Percentiles rank a stretch among this genome's conserved stretches.
Conservation (phyloP, 179 eudicot species). For the Carnegiea gigantea region DNA sequence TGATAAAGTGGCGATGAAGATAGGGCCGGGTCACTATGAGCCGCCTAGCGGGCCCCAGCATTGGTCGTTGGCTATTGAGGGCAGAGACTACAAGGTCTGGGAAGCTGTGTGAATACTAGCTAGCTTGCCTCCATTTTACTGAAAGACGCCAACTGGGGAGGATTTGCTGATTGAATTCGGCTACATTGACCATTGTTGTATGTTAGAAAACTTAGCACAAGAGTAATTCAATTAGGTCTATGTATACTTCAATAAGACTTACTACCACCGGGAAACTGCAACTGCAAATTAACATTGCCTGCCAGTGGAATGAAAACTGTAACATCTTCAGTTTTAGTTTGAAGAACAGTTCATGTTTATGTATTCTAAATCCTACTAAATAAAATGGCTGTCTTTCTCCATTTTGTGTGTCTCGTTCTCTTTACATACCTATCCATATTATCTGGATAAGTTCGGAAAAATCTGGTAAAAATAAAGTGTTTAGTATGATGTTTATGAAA, state of each 20-base stretch:
- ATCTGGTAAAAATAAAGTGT: too few relatives aligned
- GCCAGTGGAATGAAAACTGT: neutral
- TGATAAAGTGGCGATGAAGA: constrained; percentile 87
- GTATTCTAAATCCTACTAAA: neutral
- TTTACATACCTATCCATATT: too few relatives aligned
- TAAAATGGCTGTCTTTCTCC: neutral
- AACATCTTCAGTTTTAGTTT: neutral
- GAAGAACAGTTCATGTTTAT: neutral
- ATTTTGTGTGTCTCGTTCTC: neutral
- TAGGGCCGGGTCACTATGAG: constrained; percentile 89
- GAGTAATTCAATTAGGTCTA: neutral
- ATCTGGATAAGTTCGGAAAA: too few relatives aligned
- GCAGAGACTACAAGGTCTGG: constrained; percentile 89
- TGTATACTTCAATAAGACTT: neutral
- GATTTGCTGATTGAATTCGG: too few relatives aligned
- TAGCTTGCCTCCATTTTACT: neutral
- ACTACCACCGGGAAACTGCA: neutral
- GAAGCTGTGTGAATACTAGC: constrained; percentile 47
- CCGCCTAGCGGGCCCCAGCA: constrained; percentile 55
- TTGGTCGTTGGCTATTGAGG: constrained; percentile 78
- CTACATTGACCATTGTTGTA: too few relatives aligned
- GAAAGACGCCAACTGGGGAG: too few relatives aligned
- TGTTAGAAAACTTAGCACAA: neutral
- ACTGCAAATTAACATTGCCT: neutral
- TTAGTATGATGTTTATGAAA: neutral